These are phyloP conservation scores for Prunus padus DNA, from an alignment of 306 rosid species.

Conservation along the genomic window DNA sequence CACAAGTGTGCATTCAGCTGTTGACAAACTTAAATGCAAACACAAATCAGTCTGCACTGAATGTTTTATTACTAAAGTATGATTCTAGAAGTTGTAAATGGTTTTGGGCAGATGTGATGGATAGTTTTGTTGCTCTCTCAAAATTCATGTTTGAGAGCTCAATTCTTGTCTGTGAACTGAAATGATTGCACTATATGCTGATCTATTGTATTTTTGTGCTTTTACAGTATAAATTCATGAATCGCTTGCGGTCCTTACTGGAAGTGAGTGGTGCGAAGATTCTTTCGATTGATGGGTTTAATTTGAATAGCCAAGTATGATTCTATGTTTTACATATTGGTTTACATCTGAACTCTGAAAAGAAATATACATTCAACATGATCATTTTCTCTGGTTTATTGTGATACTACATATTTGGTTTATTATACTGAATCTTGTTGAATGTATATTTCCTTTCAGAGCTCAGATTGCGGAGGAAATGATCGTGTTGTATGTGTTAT, in stretches of 20 bases:
- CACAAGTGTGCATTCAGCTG: background rate
- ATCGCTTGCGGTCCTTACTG: conserved; percentile 55
- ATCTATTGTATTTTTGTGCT: conserved; percentile 22
- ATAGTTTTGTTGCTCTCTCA: conserved; percentile 13
- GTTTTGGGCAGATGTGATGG: background rate
- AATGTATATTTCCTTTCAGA: conserved; percentile 44
- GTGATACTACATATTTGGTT: background rate
- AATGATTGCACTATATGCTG: conserved; percentile 8
- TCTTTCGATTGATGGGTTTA: conserved; percentile 50
- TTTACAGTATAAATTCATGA: conserved; percentile 61
- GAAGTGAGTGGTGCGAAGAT: conserved; percentile 73
- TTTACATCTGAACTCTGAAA: no score
- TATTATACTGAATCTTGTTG: conserved; percentile 11
- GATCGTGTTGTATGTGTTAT: conserved; percentile 53
- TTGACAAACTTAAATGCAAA: background rate
- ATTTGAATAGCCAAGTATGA: conserved; percentile 62
- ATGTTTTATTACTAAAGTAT: background rate
- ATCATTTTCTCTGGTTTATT: background rate
- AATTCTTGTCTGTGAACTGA: conserved; percentile 2
- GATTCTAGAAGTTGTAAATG: background rate
- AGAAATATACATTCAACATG: background rate
- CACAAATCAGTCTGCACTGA: background rate
- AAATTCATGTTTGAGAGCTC: background rate
- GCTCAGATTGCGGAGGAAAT: conserved; percentile 47
- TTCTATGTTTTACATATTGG: conserved; percentile 7